These are phyloP conservation scores for Penicillium nucicola DNA, from an alignment of 495 filamentous ascomycete species.

Conservation along the genomic window DNA sequence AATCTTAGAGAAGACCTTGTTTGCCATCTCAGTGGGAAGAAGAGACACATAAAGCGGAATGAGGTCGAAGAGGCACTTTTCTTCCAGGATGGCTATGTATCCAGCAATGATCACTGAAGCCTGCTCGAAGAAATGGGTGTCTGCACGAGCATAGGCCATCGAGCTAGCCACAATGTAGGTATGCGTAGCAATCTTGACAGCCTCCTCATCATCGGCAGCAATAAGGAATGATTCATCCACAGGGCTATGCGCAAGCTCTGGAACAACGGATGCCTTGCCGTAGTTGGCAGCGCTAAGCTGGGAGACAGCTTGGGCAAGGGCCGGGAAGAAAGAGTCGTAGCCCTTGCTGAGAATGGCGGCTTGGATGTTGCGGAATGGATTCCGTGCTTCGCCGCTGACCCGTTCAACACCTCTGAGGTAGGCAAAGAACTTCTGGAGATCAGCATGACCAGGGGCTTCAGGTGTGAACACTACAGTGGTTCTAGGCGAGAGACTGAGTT, in stretches of 20 bases:
- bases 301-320: conserved; percentile 38
- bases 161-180: conserved; percentile 45
- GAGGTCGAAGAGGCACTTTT: conserved; percentile 64
- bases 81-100: conserved; percentile 75
- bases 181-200: conserved; percentile 44
- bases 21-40: conserved; percentile 49
- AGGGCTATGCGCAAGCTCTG: conserved; percentile 21
- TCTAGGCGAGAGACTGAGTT: conserved; percentile 36
- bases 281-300: conserved; percentile 22
- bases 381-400: conserved; percentile 37
- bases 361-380: conserved; percentile 46
- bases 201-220: conserved; percentile 39
- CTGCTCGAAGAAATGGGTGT: conserved; percentile 30
- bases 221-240: conserved; percentile 38
- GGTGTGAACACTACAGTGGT: conserved; percentile 33
- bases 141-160: conserved; percentile 32
- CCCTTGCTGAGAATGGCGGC: conserved; percentile 43
- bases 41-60: conserved; percentile 85
- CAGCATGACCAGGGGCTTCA: conserved; percentile 37
- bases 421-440: conserved; percentile 38
- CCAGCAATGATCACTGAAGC: conserved; percentile 55
- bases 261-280: conserved; percentile 27
- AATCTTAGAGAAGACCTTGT: conserved; percentile 46
- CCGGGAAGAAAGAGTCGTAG: conserved; percentile 36
- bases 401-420: conserved; percentile 34